Evolutionary conservation across 352 stramenopile genomes (phyloP).

Genomic region (Globisporangium paddicum): DNA sequence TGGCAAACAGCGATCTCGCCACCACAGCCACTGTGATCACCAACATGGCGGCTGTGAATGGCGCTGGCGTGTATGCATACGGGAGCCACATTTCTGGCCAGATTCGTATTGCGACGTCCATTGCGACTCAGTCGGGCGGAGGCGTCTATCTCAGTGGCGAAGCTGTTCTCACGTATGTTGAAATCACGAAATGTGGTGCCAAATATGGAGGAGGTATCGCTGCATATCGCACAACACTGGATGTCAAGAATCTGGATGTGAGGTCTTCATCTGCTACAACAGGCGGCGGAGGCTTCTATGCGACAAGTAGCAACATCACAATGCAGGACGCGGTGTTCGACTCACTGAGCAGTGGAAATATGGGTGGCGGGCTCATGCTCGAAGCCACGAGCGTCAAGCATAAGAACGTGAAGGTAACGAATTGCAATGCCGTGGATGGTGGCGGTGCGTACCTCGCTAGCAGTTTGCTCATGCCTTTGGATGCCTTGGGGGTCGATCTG

Average conservation of each 20-base stretch:
- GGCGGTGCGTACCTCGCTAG: slow-evolving; percentile 30
- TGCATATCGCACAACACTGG: background rate
- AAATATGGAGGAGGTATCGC: slow-evolving; percentile 6
- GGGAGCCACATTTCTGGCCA: slow-evolving; percentile 3
- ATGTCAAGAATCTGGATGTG: background rate
- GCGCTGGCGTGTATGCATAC: slow-evolving; percentile 16
- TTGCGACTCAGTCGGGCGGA: slow-evolving; percentile 21
- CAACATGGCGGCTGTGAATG: background rate
- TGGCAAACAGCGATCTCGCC: background rate
- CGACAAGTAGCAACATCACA: slow-evolving; percentile 6
- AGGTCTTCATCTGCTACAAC: background rate
- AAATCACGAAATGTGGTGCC: slow-evolving; percentile 3
- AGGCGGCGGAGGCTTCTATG: slow-evolving; percentile 29
- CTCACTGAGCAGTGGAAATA: slow-evolving; percentile 1
- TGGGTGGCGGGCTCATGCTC: slow-evolving; percentile 32
- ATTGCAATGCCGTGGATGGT: slow-evolving; percentile 16
- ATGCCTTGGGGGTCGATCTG: background rate
- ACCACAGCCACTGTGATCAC: slow-evolving; percentile 2
- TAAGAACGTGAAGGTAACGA: slow-evolving; percentile 18
- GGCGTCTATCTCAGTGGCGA: slow-evolving; percentile 23
- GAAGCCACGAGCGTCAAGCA: slow-evolving; percentile 19
- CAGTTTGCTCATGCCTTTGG: slow-evolving; percentile 10
- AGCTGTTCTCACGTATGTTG: slow-evolving; percentile 1
- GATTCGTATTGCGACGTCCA: background rate
- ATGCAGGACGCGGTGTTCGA: slow-evolving; percentile 4